Evolutionary conservation across 2,329 filamentous ascomycete genomes (phyloP).

Genomic region (Fusarium luffae): DNA sequence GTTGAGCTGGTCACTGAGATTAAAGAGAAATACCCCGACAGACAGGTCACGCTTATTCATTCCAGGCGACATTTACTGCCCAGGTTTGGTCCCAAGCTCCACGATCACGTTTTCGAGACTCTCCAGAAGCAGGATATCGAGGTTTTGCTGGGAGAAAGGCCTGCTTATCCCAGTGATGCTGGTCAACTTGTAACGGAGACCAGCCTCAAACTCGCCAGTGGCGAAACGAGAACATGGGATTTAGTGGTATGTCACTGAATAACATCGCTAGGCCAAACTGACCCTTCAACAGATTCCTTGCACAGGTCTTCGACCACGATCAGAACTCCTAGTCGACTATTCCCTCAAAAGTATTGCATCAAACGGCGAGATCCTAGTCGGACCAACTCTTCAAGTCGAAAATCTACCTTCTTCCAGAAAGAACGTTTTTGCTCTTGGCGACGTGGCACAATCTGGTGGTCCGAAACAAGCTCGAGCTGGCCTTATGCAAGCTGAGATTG

Average conservation of each 20-base stretch:
- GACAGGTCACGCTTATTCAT: conserved; percentile 20
- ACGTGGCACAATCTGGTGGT: conserved; percentile 24
- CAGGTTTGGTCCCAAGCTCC: conserved; percentile 18
- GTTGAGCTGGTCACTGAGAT: conserved; percentile 27
- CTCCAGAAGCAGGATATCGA: not conserved
- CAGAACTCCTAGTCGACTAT: not conserved
- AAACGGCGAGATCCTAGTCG: conserved; percentile 13
- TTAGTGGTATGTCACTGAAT: conserved; percentile 3
- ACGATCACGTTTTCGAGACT: not conserved
- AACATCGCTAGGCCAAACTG: rapidly evolving
- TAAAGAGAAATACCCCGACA: conserved; percentile 5
- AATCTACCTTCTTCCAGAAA: not conserved
- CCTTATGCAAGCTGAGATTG: conserved; percentile 20
- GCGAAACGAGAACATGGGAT: conserved; percentile 1
- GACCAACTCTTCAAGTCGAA: conserved; percentile 17
- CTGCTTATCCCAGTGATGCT: not conserved
- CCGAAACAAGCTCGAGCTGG: conserved; percentile 28
- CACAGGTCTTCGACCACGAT: conserved; percentile 24
- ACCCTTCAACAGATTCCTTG: conserved; percentile 15
- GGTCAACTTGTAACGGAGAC: not conserved
- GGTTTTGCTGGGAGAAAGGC: conserved; percentile 7
- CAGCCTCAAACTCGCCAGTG: not conserved
- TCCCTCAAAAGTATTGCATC: conserved; percentile 8
- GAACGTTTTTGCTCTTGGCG: conserved; percentile 15
- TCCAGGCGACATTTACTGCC: conserved; percentile 23